Evolutionary conservation across 176 grass and related monocot genomes (phyloP), one percentile per base, ranked within the genome.

Genomic region (Canna indica): DNA sequence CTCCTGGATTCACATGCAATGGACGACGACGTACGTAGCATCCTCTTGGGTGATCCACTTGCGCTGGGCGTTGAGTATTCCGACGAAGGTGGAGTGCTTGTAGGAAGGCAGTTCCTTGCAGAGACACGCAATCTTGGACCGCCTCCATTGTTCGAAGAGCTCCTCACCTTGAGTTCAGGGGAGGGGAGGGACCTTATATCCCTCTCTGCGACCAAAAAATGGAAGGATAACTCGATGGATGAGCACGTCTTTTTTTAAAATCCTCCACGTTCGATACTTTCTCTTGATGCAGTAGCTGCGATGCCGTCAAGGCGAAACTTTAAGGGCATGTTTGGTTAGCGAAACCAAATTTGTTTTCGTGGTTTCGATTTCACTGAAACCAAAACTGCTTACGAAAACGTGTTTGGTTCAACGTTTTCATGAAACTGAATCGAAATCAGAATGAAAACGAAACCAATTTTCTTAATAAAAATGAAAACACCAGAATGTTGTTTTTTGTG

Each of bases 41-140:
- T 99, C 94, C 9, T 99, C 89, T 69, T 93, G 94, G 15, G 62
- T 85, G 67, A 99, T 67, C 94, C 94, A 99, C 75, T 99, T 93
- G 47, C 85, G 82, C 82, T 99, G 94, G 32, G 86, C 94, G 62
- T 99, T 99, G 80, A 99, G 94, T 70, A 99, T 90, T 75, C 94
- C 85, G 69, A 88, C 88, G 67, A 85, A 85, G 47, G 89, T 93
- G 78, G 88, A 87, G 50, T 90, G 84, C 75, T 90, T 99, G 84
- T 99, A 83, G 36, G 94, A 72, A n/a, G 94, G 94, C 57, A 93
- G 86, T 78, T 99, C 94, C 86, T 99, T 99, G 73, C 94, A 99
- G 47, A 99, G 94, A 89, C 94, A 99, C 5, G 94, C 94, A 34
- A 99, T 90, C 82, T 78, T 87, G 5, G 94, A 80, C 64, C 94